Conservation (phyloP, 2,329 filamentous ascomycete species). For the Apiospora koreana region DNA sequence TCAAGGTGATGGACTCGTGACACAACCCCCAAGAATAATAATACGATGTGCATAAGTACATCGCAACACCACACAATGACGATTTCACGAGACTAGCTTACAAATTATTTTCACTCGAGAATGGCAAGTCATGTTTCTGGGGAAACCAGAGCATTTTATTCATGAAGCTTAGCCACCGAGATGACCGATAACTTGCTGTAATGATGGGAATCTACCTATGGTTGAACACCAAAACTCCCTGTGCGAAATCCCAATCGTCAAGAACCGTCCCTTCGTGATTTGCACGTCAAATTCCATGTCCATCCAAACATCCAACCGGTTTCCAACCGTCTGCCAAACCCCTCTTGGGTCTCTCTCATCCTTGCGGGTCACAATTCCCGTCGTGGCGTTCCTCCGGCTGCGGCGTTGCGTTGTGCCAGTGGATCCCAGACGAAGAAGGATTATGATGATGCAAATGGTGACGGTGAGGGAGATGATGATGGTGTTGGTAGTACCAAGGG, state of each 20-base stretch:
- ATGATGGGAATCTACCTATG: no score
- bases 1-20: neutral
- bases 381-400: neutral
- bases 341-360: neutral
- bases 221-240: neutral
- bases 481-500: constrained; percentile 16
- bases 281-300: neutral
- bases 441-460: neutral
- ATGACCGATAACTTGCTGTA: neutral
- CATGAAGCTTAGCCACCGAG: no score
- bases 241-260: neutral
- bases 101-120: neutral
- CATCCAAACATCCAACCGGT: neutral
- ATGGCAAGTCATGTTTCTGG: neutral
- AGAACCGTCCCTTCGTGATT: neutral
- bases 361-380: neutral
- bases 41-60: no score
- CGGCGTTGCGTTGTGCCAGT: neutral
- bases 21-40: neutral
- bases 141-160: neutral
- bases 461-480: constrained; percentile 18
- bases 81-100: neutral
- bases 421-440: neutral
- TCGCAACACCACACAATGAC: neutral
- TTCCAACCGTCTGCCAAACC: neutral